Evolutionary conservation across 257 asterid species (phyloP).

Genomic region (Lantana camara): DNA sequence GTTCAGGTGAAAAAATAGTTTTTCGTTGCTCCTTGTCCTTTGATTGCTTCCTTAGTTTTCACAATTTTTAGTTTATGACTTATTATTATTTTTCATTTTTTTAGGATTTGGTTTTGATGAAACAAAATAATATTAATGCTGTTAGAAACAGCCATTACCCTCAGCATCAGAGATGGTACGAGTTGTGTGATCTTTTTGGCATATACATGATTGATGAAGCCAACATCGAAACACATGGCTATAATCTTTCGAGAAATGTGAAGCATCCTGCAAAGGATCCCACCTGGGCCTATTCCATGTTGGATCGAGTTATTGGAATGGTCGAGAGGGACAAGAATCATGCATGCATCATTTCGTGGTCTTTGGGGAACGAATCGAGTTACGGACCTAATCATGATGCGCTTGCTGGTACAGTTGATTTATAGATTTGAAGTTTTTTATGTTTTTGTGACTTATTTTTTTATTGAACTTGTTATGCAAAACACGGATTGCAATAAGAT

Average conservation of each 20-base stretch:
- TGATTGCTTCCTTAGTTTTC: constrained; percentile 8
- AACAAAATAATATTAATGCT: constrained; percentile 90
- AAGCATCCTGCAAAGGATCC: constrained; percentile 85
- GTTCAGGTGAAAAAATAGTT: constrained; percentile 61
- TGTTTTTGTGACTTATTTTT: no score
- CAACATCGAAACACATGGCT: constrained; percentile 97
- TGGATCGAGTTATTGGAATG: constrained; percentile 95
- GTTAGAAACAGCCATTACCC: constrained; percentile 98
- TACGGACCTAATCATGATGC: constrained; percentile 97
- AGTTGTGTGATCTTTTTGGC: constrained; percentile 96
- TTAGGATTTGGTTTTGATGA: constrained; percentile 93
- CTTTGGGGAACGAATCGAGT: constrained; percentile 92
- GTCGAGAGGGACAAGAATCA: constrained; percentile 99
- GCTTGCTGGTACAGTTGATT: constrained; percentile 65
- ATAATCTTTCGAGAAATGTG: constrained; percentile 59
- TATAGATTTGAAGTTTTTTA: background rate
- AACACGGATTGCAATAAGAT: no score
- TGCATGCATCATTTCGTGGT: constrained; percentile 90
- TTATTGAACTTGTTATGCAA: no score
- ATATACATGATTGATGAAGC: constrained; percentile 99
- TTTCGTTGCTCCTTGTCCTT: constrained; percentile 11
- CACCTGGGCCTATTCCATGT: constrained; percentile 82
- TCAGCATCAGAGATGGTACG: constrained; percentile 95
- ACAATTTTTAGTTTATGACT: background rate
- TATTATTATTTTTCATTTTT: constrained; percentile 11